phyloP scores from a whole-genome alignment of 116 monocot species.

The Phalaenopsis hybrid region DNA sequence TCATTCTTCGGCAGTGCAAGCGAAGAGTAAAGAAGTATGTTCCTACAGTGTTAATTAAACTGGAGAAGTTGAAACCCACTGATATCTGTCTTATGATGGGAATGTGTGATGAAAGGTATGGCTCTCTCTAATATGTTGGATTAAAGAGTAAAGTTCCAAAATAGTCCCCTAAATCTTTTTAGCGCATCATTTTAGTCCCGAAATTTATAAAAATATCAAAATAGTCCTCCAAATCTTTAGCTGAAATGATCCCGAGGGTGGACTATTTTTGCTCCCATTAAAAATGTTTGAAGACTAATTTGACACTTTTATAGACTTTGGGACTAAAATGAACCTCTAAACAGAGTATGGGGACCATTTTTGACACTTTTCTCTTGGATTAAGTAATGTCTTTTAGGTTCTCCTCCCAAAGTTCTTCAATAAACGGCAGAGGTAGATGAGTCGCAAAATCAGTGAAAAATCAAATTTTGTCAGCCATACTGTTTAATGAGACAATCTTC shows the following conservation, averaged over 20 bases:
- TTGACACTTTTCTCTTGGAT: too few relatives aligned
- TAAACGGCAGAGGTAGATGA: slow-evolving; percentile 2
- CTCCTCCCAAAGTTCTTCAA: neutral
- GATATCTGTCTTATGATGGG: slow-evolving; percentile 17
- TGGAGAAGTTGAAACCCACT: slow-evolving; percentile 16
- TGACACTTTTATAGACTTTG: too few relatives aligned
- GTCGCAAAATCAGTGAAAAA: neutral
- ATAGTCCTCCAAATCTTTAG: too few relatives aligned
- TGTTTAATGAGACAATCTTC: neutral
- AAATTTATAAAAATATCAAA: too few relatives aligned
- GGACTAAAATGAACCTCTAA: too few relatives aligned
- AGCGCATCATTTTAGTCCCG: too few relatives aligned
- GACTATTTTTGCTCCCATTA: too few relatives aligned
- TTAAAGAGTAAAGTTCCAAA: neutral
- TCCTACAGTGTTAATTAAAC: slow-evolving; percentile 14
- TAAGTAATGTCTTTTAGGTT: neutral
- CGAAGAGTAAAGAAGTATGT: slow-evolving; percentile 5
- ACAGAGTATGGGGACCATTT: too few relatives aligned
- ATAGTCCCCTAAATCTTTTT: too few relatives aligned
- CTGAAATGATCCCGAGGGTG: too few relatives aligned
- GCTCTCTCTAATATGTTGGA: neutral
- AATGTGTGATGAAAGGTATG: slow-evolving; percentile 14
- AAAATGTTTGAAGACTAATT: too few relatives aligned
- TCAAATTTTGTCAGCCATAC: neutral
- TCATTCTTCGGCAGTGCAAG: slow-evolving; percentile 14